These are phyloP conservation scores for Paramecium bursaria DNA, from an alignment of 73 alveolate species.

Conservation along the genomic window DNA sequence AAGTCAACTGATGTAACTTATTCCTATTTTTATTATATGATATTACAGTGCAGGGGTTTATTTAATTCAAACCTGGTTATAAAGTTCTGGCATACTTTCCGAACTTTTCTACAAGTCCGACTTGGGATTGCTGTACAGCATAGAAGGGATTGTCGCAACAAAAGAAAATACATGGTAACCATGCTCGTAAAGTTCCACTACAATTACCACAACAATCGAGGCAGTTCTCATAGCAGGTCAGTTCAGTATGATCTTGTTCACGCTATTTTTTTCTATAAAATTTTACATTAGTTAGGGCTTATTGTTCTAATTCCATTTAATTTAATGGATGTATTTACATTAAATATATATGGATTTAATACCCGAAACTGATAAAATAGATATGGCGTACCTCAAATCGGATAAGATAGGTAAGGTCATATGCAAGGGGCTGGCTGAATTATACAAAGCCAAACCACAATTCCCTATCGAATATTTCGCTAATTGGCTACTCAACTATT, in stretches of 20 bases:
- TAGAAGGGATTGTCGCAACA: slow-evolving; percentile 62
- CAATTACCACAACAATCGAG: slow-evolving; percentile 50
- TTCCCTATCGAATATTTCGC: slow-evolving; percentile 92
- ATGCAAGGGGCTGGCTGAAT: slow-evolving; percentile 85
- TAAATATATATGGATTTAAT: slow-evolving; percentile 59
- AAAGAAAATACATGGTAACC: slow-evolving; percentile 52
- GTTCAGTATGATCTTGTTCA: too few relatives aligned
- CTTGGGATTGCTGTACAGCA: slow-evolving; percentile 14
- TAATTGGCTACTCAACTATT: slow-evolving; percentile 89
- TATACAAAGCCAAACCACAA: slow-evolving; percentile 84
- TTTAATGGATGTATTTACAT: too few relatives aligned
- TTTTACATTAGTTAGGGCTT: too few relatives aligned
- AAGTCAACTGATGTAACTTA: slow-evolving; percentile 30
- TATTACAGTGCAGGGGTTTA: slow-evolving; percentile 59
- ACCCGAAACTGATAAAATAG: slow-evolving; percentile 65
- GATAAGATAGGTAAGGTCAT: slow-evolving; percentile 81
- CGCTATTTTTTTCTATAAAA: too few relatives aligned
- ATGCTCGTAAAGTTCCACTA: slow-evolving; percentile 49
- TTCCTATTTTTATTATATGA: background rate
- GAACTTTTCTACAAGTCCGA: slow-evolving; percentile 48
- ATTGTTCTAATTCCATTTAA: too few relatives aligned
- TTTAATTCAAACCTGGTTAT: slow-evolving; percentile 53
- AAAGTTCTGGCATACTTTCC: slow-evolving; percentile 27
- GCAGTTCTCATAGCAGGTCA: slow-evolving; percentile 37
- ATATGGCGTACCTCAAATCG: slow-evolving; percentile 74